Evolutionary conservation across 1,284 basidiomycete genomes (phyloP), one percentile per base, ranked within the genome.

Genomic region (Rhodotorula sp.): DNA sequence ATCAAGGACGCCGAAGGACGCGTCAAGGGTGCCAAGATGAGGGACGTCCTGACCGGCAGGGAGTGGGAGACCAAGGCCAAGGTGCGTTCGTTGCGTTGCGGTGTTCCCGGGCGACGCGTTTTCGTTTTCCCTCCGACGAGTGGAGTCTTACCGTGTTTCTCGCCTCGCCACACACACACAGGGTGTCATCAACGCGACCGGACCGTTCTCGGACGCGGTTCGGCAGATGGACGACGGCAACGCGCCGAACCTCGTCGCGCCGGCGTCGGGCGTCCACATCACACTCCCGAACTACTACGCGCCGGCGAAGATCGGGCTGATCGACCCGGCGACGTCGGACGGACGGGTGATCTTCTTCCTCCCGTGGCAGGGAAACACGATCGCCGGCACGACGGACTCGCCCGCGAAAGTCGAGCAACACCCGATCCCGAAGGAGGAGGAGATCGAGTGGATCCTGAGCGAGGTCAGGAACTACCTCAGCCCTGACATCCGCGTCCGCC

Each of bases 261-360:
- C 95, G 4, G 93, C 91, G 13, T 89, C 92, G 24, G 95, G 95
- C 51, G 89, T 96, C 40, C 95, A 98, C 82, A 93, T 98, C 81
- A 97, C 95, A 0, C 87, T 99, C 18, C 95, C 95, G 4, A 92
- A 92, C 80, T 99, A 98, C 84, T 98, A 96, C 79, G 92, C 92
- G 11, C 94, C 95, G 4, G 88, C 92, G 61, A 90, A 87, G 67
- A 97, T 98, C 91, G 95, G 94, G 60, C 85, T 99, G 11, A 87
- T 99, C 64, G 95, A 99, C 81, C 95, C 95, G 0, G 85, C 91
- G 16, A 98, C 95, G 13, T 94, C 91, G 0, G 95, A 99, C 76
- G 95, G 95, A 1, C 89, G 95, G 56, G 94, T 99, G 69, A 95
- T 98, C 79, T 99, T 98, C 86, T 97, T 98, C 87, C 86, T 99